phyloP scores from a whole-genome alignment of 768 basidiomycete genomes.

The Suillus clintonianus region DNA sequence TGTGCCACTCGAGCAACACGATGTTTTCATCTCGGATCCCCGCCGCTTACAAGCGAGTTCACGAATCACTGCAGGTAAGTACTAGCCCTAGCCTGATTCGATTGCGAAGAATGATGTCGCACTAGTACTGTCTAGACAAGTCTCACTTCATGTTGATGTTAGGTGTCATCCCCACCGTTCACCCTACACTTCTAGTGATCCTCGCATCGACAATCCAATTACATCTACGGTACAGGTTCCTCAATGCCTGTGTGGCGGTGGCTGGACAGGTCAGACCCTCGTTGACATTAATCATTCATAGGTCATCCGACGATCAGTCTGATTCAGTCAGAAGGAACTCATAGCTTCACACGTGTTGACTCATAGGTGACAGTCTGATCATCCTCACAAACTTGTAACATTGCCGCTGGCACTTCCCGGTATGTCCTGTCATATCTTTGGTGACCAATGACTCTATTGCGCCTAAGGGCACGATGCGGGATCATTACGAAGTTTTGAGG shows the following conservation, averaged over 20 bases:
- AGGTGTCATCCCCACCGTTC: not conserved
- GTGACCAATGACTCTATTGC: not conserved
- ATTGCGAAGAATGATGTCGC: not conserved
- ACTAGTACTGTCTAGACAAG: not conserved
- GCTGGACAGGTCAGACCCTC: not conserved
- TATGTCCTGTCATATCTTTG: not conserved
- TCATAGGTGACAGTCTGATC: too few relatives aligned
- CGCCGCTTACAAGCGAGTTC: not conserved
- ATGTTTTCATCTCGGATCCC: constrained; percentile 5
- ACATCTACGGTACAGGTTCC: not conserved
- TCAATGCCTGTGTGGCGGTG: not conserved
- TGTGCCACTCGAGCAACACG: not conserved
- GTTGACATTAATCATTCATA: not conserved
- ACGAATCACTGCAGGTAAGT: not conserved
- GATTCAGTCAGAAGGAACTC: not conserved
- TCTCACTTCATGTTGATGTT: not conserved
- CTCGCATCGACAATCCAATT: not conserved
- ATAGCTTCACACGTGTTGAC: not conserved
- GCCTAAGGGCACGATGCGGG: not conserved
- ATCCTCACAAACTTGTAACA: not conserved
- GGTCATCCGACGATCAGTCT: too few relatives aligned
- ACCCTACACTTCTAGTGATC: not conserved
- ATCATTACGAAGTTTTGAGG: not conserved
- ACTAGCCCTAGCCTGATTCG: not conserved
- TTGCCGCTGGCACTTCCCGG: not conserved